These are phyloP conservation scores for Coemansia erecta DNA, from an alignment of 192 early-diverging fungal genomes.

Conservation along the genomic window DNA sequence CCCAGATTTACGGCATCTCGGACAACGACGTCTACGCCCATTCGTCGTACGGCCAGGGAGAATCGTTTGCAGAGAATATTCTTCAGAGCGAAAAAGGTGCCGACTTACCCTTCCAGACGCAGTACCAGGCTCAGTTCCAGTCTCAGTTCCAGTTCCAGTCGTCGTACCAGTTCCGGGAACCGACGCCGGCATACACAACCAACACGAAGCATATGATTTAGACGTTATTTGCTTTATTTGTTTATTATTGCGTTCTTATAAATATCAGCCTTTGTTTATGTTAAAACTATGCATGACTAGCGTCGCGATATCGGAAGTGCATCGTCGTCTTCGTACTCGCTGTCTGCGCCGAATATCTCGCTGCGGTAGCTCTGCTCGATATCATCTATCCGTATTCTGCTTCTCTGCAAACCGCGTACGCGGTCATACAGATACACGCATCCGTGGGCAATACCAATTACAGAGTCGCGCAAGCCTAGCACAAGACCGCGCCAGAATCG, in stretches of 20 bases:
- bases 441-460: conserved; percentile 5
- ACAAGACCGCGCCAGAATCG: conserved; percentile 47
- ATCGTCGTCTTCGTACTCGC: conserved; percentile 21
- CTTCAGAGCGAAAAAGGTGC: not conserved
- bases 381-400: conserved; percentile 33
- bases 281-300: not conserved
- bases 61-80: conserved; percentile 12
- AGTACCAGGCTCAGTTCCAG: conserved; percentile 2
- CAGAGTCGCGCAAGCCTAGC: conserved; percentile 23
- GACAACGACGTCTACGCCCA: conserved; percentile 23
- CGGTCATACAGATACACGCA: conserved; percentile 7
- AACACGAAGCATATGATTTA: conserved; percentile 4
- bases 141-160: conserved; percentile 8
- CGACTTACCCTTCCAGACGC: conserved; percentile 3
- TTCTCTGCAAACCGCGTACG: conserved; percentile 20
- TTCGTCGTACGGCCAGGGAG: conserved; percentile 15
- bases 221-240: not conserved
- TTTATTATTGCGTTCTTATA: too few species aligned
- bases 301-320: conserved; percentile 15
- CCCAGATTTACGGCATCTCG: conserved; percentile 24
- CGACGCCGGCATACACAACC: not conserved
- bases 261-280: not conserved
- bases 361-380: conserved; percentile 37
- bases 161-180: not conserved
- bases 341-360: conserved; percentile 32